Conservation (phyloP, 2,329 filamentous ascomycete species). For the Didymella lethalis region DNA sequence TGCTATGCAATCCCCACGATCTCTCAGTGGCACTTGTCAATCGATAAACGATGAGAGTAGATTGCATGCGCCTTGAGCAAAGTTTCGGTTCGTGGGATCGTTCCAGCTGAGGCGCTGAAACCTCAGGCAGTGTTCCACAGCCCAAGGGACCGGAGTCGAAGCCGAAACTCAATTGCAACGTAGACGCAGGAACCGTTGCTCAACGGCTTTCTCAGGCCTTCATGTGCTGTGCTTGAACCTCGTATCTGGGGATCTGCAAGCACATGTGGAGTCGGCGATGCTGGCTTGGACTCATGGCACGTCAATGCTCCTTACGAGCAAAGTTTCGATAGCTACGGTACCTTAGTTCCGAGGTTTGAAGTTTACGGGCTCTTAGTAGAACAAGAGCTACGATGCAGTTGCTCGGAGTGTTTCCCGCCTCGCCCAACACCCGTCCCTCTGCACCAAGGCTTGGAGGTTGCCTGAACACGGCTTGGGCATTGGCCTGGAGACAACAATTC, state of each 20-base stretch:
- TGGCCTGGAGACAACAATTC: not conserved
- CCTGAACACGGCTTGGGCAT: not conserved
- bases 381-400: not conserved
- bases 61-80: not conserved
- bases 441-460: not conserved
- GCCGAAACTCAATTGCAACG: slow-evolving; percentile 9
- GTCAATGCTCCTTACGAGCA: not conserved
- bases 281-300: not conserved
- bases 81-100: not conserved
- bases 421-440: not conserved
- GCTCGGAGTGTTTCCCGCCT: slow-evolving; percentile 5
- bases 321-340: slow-evolving; percentile 1
- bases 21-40: not conserved
- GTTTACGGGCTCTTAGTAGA: not conserved
- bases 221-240: not conserved
- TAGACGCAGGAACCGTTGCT: slow-evolving; percentile 1
- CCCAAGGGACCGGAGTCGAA: not conserved
- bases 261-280: slow-evolving; percentile 1
- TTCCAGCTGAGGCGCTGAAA: not conserved
- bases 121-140: not conserved
- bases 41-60: not conserved
- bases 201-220: slow-evolving; percentile 3
- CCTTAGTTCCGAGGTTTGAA: not conserved
- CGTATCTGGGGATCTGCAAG: slow-evolving; percentile 3
- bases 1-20: not conserved